These are phyloP conservation scores for Graphiopsis chlorocephala DNA, from an alignment of 2,329 filamentous ascomycete genomes.

Conservation along the genomic window DNA sequence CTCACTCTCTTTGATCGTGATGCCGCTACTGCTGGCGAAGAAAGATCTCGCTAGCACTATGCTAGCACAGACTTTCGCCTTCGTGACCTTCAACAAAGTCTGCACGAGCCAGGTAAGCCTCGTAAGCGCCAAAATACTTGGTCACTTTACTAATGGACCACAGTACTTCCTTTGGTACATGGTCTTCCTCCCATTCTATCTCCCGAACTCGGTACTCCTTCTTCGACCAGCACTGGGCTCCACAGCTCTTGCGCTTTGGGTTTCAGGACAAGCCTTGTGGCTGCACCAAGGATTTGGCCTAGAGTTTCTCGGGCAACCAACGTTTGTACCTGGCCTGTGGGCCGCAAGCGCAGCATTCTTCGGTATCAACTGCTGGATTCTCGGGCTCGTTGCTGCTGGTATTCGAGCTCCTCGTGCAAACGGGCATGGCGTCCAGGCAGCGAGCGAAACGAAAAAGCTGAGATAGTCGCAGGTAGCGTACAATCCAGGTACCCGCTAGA, in stretches of 20 bases:
- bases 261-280: slow-evolving; percentile 62
- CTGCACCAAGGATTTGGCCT: slow-evolving; percentile 51
- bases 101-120: slow-evolving; percentile 86
- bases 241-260: slow-evolving; percentile 67
- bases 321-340: slow-evolving; percentile 84
- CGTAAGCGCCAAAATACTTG: not conserved
- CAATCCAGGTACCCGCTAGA: not conserved
- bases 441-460: not conserved
- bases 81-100: slow-evolving; percentile 98
- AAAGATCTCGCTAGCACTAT: slow-evolving; percentile 78
- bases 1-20: slow-evolving; percentile 70
- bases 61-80: slow-evolving; percentile 94
- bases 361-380: slow-evolving; percentile 78
- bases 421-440: not conserved
- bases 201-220: slow-evolving; percentile 75
- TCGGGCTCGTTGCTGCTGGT: slow-evolving; percentile 76
- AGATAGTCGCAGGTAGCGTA: not conserved
- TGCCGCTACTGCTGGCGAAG: slow-evolving; percentile 75
- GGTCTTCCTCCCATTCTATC: slow-evolving; percentile 86
- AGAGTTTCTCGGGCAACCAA: slow-evolving; percentile 67
- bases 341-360: slow-evolving; percentile 75
- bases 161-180: slow-evolving; percentile 99
- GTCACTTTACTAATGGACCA: not conserved
- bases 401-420: slow-evolving; percentile 28
- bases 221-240: slow-evolving; percentile 59